A percentile compares a stretch with the other conserved stretches of the same genome.
These are phyloP conservation scores for Trichoderma atrobrunneum DNA, from an alignment of 2,329 filamentous ascomycete species.

Conservation along the genomic window DNA sequence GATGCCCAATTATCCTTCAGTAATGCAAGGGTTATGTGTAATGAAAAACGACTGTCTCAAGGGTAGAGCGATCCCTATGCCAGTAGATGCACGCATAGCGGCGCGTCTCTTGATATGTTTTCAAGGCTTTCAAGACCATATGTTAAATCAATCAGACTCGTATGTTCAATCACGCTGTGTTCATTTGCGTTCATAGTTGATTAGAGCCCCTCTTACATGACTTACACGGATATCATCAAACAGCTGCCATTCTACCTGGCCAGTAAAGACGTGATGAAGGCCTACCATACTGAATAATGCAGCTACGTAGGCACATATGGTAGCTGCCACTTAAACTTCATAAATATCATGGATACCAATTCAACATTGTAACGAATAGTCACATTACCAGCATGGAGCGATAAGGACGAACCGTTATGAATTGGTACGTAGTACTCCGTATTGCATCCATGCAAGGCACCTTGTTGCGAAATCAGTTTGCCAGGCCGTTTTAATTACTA, in stretches of 20 bases:
- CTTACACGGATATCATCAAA: neutral
- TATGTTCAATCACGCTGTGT: neutral
- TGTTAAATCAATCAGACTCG: neutral
- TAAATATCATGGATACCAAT: neutral
- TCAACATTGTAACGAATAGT: neutral
- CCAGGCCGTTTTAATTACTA: conserved; percentile 3
- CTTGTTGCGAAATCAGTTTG: neutral
- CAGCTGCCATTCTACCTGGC: neutral
- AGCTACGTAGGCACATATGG: neutral
- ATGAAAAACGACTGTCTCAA: neutral
- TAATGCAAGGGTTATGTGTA: neutral
- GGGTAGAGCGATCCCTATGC: neutral
- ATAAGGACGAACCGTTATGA: neutral
- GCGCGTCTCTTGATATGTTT: neutral
- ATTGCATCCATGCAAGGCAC: neutral
- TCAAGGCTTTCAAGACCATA: neutral
- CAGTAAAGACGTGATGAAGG: neutral
- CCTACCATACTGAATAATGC: neutral
- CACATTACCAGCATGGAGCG: neutral
- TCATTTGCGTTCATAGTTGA: neutral
- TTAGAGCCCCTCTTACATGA: neutral
- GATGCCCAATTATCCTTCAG: neutral
- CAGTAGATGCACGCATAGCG: neutral
- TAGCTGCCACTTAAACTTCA: neutral
- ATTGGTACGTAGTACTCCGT: neutral